Evolutionary conservation across 2,329 filamentous ascomycete genomes (phyloP).

Genomic region (Stylonectria norvegica): DNA sequence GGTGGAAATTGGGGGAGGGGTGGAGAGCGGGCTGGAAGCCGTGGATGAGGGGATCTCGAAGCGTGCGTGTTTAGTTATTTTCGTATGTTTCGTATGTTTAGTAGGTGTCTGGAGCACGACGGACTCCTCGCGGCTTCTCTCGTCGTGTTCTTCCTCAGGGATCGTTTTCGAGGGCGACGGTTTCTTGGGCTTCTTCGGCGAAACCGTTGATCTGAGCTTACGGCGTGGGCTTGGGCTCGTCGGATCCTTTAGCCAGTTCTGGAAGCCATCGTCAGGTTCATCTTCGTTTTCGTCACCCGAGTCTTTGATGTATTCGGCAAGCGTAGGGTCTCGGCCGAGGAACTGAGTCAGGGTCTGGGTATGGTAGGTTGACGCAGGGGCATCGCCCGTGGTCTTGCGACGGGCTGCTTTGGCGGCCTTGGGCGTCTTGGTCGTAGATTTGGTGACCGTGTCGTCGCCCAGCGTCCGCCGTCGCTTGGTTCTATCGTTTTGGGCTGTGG

Average conservation of each 20-base stretch:
- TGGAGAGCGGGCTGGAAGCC: slow-evolving; percentile 13
- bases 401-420: slow-evolving; percentile 17
- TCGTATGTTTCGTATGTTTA: too few relatives aligned
- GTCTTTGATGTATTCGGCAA: slow-evolving; percentile 31
- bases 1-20: slow-evolving; percentile 27
- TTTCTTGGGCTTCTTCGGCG: slow-evolving; percentile 13
- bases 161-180: slow-evolving; percentile 18
- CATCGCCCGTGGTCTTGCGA: slow-evolving; percentile 33
- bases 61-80: slow-evolving; percentile 27
- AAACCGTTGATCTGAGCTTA: slow-evolving; percentile 5
- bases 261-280: slow-evolving; percentile 27
- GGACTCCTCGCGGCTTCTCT: slow-evolving; percentile 31
- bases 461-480: slow-evolving; percentile 29
- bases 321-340: slow-evolving; percentile 20
- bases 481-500: slow-evolving; percentile 10
- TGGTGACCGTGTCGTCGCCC: slow-evolving; percentile 21
- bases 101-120: slow-evolving; percentile 43
- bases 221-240: slow-evolving; percentile 27
- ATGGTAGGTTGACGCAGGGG: slow-evolving; percentile 32
- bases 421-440: slow-evolving; percentile 14
- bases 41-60: slow-evolving; percentile 44
- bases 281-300: slow-evolving; percentile 38
- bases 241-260: slow-evolving; percentile 32
- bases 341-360: slow-evolving; percentile 44
- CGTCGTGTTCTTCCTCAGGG: slow-evolving; percentile 2